Base-by-base conservation (phyloP, 2,329 filamentous ascomycete species). In the Colletotrichum orchidophilum region DNA sequence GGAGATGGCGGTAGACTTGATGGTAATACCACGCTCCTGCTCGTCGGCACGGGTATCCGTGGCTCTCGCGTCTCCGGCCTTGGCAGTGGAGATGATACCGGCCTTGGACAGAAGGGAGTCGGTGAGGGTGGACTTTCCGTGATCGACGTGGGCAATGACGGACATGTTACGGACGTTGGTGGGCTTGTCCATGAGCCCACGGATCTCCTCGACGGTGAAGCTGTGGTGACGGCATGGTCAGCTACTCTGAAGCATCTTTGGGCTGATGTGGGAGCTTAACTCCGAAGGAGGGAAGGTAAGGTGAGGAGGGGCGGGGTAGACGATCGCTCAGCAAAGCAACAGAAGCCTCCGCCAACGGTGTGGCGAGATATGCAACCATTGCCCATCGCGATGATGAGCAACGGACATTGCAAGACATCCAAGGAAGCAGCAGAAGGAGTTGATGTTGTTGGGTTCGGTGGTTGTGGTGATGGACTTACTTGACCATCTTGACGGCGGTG, bases 91-190 rank as follows among this genome's bases (percentile, higher is more conserved):
- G 84, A 99, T 98, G 83, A 99, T 99, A 96, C 96, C 96, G 82
- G 96, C 96, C 88, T 97, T 96, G 88, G 97, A 95, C 83, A 99
- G 93, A 78, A 99, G 94, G 80, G 96, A 98, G 88, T 99, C 96
- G 92, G 96, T 98, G 81, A 99, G 91, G 84, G 96, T 99, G 80
- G 96, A 99, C 88, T 99, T 99, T 90, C 96, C 96, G 92, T 99
- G 96, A 87, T 99, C 96, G 92, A 99, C 95, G 90, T 99, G 96
- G 86, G 96, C 96, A 94, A 98, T 98, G 86, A 99, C 96, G 88
- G 95, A 98, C 96, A 98, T 98, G 92, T 98, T 98, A 86, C 90
- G 88, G 84, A 92, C 90, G 85, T 92, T 92, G 83, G 84, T 88
- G 78, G 93, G 91, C 87, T 92, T 92, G 91, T 94, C 92, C 93